A percentile compares a stretch with the other conserved stretches of the same genome.
These are phyloP conservation scores for Salvia rosmarinus DNA, from an alignment of 257 asterid genomes.

Conservation along the genomic window DNA sequence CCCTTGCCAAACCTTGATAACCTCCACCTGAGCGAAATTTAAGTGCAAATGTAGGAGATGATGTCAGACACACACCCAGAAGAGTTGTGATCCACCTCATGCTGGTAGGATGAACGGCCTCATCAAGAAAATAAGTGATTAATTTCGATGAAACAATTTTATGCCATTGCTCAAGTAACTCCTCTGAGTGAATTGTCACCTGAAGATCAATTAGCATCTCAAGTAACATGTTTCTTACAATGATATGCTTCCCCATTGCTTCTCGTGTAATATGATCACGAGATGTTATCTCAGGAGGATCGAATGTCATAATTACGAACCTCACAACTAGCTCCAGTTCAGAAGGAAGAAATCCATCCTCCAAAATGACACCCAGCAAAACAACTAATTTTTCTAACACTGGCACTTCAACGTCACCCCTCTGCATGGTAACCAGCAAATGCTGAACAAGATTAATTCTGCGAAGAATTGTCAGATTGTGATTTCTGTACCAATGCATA, in stretches of 20 bases:
- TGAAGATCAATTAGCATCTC: slow-evolving; percentile 99
- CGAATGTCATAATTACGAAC: slow-evolving; percentile 96
- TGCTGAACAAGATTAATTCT: slow-evolving; percentile 97
- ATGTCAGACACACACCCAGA: slow-evolving; percentile 92
- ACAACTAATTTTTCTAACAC: slow-evolving; percentile 92
- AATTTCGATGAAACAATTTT: slow-evolving; percentile 92
- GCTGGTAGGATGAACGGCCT: slow-evolving; percentile 98
- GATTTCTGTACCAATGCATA: slow-evolving; percentile 99
- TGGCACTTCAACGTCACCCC: slow-evolving; percentile 99
- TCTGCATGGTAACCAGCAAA: slow-evolving; percentile 90
- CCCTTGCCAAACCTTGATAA: slow-evolving; percentile 90
- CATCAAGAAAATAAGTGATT: slow-evolving; percentile 90
- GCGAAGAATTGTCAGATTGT: slow-evolving; percentile 93
- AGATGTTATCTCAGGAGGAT: slow-evolving; percentile 81
- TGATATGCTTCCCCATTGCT: slow-evolving; percentile 96
- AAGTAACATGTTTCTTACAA: slow-evolving; percentile 96
- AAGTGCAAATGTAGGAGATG: slow-evolving; percentile 93
- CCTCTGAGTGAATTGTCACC: slow-evolving; percentile 94
- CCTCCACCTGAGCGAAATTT: slow-evolving; percentile 98
- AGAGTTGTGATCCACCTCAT: slow-evolving; percentile 99
- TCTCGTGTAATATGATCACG: slow-evolving; percentile 72
- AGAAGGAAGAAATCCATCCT: slow-evolving; percentile 96
- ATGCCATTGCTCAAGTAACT: slow-evolving; percentile 99
- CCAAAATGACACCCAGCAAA: slow-evolving; percentile 88
- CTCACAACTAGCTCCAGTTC: slow-evolving; percentile 96